Percentiles rank a stretch among this genome's conserved stretches.
These are phyloP conservation scores for Xylaria sp. DNA, from an alignment of 2,329 filamentous ascomycete genomes.

Conservation along the genomic window DNA sequence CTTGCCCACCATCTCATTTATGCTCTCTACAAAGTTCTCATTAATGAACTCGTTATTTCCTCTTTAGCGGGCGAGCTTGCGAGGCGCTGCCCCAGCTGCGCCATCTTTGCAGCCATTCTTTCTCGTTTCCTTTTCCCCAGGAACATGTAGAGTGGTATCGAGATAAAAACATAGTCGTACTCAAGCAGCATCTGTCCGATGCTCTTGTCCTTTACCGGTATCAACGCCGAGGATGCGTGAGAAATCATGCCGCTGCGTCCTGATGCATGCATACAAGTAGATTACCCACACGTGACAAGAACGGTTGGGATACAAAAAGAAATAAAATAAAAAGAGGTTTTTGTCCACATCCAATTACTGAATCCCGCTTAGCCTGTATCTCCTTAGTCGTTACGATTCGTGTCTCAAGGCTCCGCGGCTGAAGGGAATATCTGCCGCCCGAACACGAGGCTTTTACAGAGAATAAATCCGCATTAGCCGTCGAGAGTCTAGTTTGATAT, in stretches of 20 bases:
- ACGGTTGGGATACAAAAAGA: constrained; percentile 21
- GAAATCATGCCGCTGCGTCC: constrained; percentile 30
- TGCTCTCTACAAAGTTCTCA: constrained; percentile 9
- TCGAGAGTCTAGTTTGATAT: not conserved
- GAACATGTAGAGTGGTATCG: constrained; percentile 7
- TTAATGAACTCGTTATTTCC: constrained; percentile 7
- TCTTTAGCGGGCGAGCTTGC: not conserved
- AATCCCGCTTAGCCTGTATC: constrained; percentile 17
- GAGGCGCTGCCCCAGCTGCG: constrained; percentile 9
- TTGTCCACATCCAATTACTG: constrained; percentile 34
- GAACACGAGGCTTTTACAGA: not conserved
- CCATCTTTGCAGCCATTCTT: not conserved
- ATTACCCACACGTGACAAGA: constrained; percentile 29
- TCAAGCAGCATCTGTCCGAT: constrained; percentile 28
- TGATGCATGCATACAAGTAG: constrained; percentile 34
- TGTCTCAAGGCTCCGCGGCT: constrained; percentile 2
- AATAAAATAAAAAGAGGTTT: constrained; percentile 14
- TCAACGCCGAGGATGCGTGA: constrained; percentile 34
- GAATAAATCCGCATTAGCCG: constrained; percentile 2
- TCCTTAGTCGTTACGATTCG: constrained; percentile 18
- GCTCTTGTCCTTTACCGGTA: constrained; percentile 17
- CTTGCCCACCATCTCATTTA: not conserved
- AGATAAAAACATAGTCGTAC: constrained; percentile 26
- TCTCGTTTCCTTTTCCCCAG: constrained; percentile 1
- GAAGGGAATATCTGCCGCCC: not conserved